Base-by-base conservation (phyloP, 2,329 filamentous ascomycete species). In the Penicillium sp. region DNA sequence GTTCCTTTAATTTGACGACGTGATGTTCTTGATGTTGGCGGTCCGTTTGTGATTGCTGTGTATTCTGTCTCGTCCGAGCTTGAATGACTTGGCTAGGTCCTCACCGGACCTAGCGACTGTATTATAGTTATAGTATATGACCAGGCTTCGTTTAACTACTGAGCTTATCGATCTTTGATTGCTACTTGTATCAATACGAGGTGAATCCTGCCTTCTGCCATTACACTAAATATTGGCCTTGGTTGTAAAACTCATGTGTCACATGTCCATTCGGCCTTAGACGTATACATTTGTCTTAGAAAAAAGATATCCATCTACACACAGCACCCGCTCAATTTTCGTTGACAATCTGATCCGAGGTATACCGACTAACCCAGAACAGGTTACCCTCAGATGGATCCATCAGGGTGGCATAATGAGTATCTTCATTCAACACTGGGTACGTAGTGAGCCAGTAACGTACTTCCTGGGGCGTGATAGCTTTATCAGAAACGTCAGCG, bases 321-420 rank as follows among this genome's bases (percentile, higher is more conserved):
- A 5, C 10, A 10, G 10, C 24, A 10, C 10, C 24, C 10, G 5
- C 10, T 28, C 24, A 28, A 28, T 28, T 28, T 5, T 28, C 10
- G 10, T 28, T 10, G 24, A 28, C 24, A 28, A 37, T 28, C 33
- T 59, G 53, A 16, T 16, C 40, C n/a, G 48, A 29, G 13, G 31
- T 11, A 9, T 53, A 77, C 23, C 65, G 62, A 11, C 60, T 62
- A n/a, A 78, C 61, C 77, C 80, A 85, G 13, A 71, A 65, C 19
- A 86, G 70, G 11, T 70, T 68, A 0, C 83, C 82, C 13, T 65
- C 67, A 5, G 56, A 65, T 3, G 84, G 80, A 68, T 87, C 83
- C 78, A 87, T 79, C 24, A 87, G 69, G 18, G 78, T 77, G 3
- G 79, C 77, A 67, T 81, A 87, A 68, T 87, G 83, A 2, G 83